These are phyloP conservation scores for Lotmaria passim DNA, from an alignment of 208 protist genomes.

Conservation along the genomic window DNA sequence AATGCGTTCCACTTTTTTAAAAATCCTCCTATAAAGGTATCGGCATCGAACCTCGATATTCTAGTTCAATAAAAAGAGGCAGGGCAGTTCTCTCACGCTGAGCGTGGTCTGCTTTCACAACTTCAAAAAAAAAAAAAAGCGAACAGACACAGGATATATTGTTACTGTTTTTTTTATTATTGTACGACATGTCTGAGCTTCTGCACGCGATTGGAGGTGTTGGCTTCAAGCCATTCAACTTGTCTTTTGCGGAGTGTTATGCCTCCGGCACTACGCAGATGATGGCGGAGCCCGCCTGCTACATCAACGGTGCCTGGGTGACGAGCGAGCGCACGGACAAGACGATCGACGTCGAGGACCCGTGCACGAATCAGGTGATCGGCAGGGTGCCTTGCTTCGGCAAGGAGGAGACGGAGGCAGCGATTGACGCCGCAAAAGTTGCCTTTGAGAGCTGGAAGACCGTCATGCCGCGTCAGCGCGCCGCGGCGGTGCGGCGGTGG, in stretches of 20 bases:
- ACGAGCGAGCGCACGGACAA: conserved; percentile 17
- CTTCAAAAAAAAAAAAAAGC: not conserved
- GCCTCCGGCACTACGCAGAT: conserved; percentile 37
- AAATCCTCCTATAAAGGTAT: no score
- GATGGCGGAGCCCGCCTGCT: conserved; percentile 50
- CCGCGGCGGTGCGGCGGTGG: conserved; percentile 73
- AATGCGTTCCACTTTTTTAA: no score
- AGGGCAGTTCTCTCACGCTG: no score
- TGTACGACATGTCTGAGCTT: conserved; percentile 24
- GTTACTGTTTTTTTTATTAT: no score
- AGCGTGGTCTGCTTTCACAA: not conserved
- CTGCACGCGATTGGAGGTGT: conserved; percentile 26
- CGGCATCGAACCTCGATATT: no score
- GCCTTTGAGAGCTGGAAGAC: conserved; percentile 71
- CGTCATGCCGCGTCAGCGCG: conserved; percentile 66
- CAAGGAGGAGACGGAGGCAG: conserved; percentile 46
- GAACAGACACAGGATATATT: not conserved
- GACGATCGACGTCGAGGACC: conserved; percentile 71
- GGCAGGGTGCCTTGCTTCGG: conserved; percentile 64
- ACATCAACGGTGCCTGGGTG: conserved; percentile 75
- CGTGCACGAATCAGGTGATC: conserved; percentile 74
- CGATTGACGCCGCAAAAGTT: conserved; percentile 60
- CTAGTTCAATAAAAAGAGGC: no score
- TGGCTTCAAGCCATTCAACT: conserved; percentile 51
- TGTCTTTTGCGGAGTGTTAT: conserved; percentile 44